Evolutionary conservation across 257 asterid species (phyloP).

Genomic region (Jasminum sambac): DNA sequence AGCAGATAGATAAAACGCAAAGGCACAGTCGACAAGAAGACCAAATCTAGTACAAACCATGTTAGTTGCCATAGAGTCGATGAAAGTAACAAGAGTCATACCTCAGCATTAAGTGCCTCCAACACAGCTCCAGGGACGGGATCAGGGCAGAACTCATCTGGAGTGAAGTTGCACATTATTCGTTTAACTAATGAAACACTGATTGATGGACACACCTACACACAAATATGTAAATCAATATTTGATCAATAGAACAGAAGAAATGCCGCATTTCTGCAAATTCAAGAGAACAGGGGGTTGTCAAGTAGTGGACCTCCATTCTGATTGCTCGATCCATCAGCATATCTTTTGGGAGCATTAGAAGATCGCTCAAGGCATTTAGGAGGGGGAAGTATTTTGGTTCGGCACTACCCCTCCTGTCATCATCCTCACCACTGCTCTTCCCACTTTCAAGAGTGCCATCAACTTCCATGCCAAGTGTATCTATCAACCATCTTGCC

Average conservation of each 20-base stretch:
- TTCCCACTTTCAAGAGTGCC: conserved; percentile 30
- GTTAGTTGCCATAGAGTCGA: background rate
- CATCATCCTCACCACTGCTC: conserved; percentile 33
- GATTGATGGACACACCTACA: conserved; percentile 85
- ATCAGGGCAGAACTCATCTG: conserved; percentile 98
- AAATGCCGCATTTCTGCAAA: background rate
- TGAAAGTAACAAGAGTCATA: conserved; percentile 26
- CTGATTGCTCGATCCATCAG: conserved; percentile 77
- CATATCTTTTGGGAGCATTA: conserved; percentile 98
- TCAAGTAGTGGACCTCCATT: conserved; percentile 62
- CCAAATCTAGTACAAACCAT: background rate
- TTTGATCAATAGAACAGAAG: background rate
- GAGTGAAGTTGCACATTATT: conserved; percentile 89
- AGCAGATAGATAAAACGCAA: background rate
- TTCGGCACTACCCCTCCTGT: conserved; percentile 35
- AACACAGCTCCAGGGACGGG: conserved; percentile 87
- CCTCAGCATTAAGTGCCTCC: conserved; percentile 97
- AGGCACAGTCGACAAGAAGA: background rate
- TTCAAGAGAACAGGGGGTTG: background rate
- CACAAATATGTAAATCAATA: conserved; percentile 23
- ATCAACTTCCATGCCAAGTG: conserved; percentile 54
- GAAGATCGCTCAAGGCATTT: conserved; percentile 78
- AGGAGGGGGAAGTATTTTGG: conserved; percentile 72
- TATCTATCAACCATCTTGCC: conserved; percentile 72
- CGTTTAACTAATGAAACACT: conserved; percentile 79